phyloP scores from a whole-genome alignment of 352 stramenopile genomes.

The Globisporangium solare region DNA sequence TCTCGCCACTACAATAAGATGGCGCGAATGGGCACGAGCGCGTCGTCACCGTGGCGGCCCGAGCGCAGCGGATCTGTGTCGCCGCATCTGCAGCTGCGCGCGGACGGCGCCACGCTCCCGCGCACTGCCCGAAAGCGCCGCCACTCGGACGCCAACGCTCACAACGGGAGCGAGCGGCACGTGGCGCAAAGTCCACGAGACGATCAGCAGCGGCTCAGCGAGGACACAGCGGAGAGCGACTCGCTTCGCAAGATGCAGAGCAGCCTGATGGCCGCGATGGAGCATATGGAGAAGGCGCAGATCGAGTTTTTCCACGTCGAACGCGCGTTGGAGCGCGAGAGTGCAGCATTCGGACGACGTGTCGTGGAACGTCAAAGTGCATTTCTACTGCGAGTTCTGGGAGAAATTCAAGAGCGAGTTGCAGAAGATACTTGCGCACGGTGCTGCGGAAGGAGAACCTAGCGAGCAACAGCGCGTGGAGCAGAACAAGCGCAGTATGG shows the following conservation, averaged over 20 bases:
- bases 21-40: too few relatives aligned
- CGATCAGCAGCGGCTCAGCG: too few relatives aligned
- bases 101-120: too few relatives aligned
- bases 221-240: too few relatives aligned
- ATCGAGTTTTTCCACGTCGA: conserved; percentile 11
- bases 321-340: background rate
- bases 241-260: conserved; percentile 3
- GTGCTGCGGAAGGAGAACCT: background rate
- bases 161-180: too few relatives aligned
- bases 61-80: too few relatives aligned
- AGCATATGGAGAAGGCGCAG: conserved; percentile 11
- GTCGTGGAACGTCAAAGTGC: conserved; percentile 10
- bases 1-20: too few relatives aligned
- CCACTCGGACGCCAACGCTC: too few relatives aligned
- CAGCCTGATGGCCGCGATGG: conserved; percentile 6
- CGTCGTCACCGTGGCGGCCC: too few relatives aligned
- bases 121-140: too few relatives aligned
- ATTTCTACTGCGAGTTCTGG: conserved; percentile 13
- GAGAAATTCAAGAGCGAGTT: conserved; percentile 9
- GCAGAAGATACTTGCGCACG: background rate
- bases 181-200: too few relatives aligned
- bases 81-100: too few relatives aligned
- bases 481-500: background rate
- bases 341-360: background rate
- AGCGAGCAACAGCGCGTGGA: background rate